Evolutionary conservation across 768 basidiomycete genomes (phyloP).

Genomic region (Russula sp.): DNA sequence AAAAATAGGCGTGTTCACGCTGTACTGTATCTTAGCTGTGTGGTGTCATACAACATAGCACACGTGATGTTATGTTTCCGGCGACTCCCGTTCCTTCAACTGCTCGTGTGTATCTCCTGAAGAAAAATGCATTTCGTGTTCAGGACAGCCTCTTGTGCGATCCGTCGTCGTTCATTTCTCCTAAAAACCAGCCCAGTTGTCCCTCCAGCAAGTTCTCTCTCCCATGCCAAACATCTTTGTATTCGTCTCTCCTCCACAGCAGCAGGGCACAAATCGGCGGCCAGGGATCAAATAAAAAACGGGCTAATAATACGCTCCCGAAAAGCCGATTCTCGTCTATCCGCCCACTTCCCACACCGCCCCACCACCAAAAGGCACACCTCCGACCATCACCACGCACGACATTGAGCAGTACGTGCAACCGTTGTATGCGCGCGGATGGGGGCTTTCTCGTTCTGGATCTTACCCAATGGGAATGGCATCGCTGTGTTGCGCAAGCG

Average conservation of each 20-base stretch:
- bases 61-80: conserved; percentile 4
- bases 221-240: background rate
- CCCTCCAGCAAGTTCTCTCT: background rate
- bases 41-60: too few species aligned
- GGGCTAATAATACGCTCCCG: too few species aligned
- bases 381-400: conserved; percentile 8
- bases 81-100: too few species aligned
- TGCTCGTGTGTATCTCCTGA: background rate
- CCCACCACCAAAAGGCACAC: conserved; percentile 7
- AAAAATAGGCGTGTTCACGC: too few species aligned
- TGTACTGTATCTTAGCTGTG: too few species aligned
- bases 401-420: conserved; percentile 19
- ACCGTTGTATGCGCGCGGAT: conserved; percentile 22
- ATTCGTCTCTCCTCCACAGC: conserved; percentile 4
- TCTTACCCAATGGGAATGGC: conserved; percentile 21
- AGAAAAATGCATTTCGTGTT: conserved; percentile 14
- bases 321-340: background rate
- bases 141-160: background rate
- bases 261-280: background rate
- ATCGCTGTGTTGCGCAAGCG: conserved; percentile 24
- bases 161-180: background rate
- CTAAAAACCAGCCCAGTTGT: background rate
- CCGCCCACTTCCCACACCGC: conserved; percentile 6
- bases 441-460: conserved; percentile 21
- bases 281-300: background rate